These are phyloP conservation scores for Plasmodium vivax DNA, from an alignment of 169 alveolate species.

Conservation along the genomic window DNA sequence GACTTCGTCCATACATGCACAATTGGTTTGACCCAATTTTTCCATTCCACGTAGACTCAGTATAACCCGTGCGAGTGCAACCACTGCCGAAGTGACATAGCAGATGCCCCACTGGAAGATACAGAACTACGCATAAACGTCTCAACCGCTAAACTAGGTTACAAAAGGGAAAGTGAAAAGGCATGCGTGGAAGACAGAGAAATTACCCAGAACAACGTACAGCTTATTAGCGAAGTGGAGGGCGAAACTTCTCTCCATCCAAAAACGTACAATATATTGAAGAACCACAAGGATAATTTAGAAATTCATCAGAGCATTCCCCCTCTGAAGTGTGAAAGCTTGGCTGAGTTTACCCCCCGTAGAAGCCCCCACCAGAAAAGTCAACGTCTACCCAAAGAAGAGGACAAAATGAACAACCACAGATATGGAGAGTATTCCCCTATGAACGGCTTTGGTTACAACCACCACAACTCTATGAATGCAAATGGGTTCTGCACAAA, in stretches of 20 bases:
- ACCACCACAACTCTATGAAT: slow-evolving; percentile 22
- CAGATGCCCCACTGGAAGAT: neutral
- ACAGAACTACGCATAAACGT: neutral
- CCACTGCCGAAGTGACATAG: slow-evolving; percentile 3
- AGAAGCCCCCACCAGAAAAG: neutral
- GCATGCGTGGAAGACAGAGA: slow-evolving; percentile 1
- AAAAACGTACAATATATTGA: slow-evolving; percentile 41
- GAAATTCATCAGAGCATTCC: slow-evolving; percentile 51
- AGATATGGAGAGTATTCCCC: slow-evolving; percentile 58
- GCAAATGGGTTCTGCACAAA: slow-evolving; percentile 54
- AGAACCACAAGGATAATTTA: slow-evolving; percentile 14
- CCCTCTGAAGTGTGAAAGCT: neutral
- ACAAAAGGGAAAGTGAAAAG: neutral
- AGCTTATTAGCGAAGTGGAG: neutral
- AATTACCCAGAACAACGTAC: neutral
- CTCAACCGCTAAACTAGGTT: neutral
- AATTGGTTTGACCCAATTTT: neutral
- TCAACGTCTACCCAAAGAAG: neutral
- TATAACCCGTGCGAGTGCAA: neutral
- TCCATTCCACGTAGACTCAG: slow-evolving; percentile 19
- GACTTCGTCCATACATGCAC: neutral
- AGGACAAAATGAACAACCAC: slow-evolving; percentile 17
- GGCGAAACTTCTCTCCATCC: neutral
- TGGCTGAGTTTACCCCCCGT: neutral
- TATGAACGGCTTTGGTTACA: slow-evolving; percentile 57